phyloP scores from a whole-genome alignment of 2,329 filamentous ascomycete genomes.

The Akanthomyces lecanii region DNA sequence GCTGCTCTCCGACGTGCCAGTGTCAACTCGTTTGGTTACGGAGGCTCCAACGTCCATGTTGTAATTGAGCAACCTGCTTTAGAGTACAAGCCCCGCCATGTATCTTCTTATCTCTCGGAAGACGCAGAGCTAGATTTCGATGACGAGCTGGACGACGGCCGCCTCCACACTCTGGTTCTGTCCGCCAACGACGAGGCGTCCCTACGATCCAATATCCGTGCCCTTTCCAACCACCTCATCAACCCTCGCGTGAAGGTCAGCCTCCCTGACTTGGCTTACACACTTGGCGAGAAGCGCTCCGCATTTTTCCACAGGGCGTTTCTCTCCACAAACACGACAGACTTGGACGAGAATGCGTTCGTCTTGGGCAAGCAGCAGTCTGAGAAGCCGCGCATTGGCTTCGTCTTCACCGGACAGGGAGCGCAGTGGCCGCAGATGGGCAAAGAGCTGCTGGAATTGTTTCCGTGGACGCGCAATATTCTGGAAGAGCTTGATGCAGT shows the following conservation, averaged over 20 bases:
- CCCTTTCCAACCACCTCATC: slow-evolving; percentile 22
- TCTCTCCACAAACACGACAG: slow-evolving; percentile 14
- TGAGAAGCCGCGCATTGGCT: slow-evolving; percentile 15
- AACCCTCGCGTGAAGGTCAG: slow-evolving; percentile 24
- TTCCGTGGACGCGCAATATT: slow-evolving; percentile 12
- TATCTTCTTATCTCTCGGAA: background rate
- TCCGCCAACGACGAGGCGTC: slow-evolving; percentile 20
- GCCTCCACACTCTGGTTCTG: slow-evolving; percentile 14
- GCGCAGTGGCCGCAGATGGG: slow-evolving; percentile 23
- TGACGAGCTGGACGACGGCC: background rate
- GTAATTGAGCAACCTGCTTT: slow-evolving; percentile 27
- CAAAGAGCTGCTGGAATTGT: slow-evolving; percentile 19
- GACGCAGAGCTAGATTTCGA: background rate
- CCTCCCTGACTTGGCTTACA: slow-evolving; percentile 27
- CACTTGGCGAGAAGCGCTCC: slow-evolving; percentile 24
- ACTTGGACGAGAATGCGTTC: background rate
- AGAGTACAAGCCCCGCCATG: background rate
- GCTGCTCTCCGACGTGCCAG: slow-evolving; percentile 22
- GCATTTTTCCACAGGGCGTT: slow-evolving; percentile 23
- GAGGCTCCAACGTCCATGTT: slow-evolving; percentile 40
- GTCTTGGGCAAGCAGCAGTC: slow-evolving; percentile 7
- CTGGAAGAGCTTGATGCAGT: slow-evolving; percentile 17
- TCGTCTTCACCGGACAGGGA: slow-evolving; percentile 28
- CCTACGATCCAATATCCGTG: slow-evolving; percentile 15
- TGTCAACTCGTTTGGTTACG: slow-evolving; percentile 41